Base-by-base conservation (phyloP, 202 grass and related monocot genomes). In the Schoenoplectus tabernaemontani region DNA sequence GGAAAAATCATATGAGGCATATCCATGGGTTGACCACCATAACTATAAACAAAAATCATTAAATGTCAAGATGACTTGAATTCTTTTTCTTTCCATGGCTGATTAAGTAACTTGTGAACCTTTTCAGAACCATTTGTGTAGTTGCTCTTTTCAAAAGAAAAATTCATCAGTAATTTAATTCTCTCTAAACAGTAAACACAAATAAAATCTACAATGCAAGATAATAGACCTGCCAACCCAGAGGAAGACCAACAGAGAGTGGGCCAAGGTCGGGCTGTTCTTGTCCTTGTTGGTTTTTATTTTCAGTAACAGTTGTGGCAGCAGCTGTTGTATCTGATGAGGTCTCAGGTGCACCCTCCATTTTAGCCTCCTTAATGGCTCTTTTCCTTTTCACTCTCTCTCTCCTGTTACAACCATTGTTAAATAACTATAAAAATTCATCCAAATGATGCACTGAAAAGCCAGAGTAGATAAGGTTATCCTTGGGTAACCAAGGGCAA, bases 351-450 rank as follows among this genome's bases (percentile, higher is more conserved):
- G 24, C 17, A 58, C 38, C 22, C 50, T 88, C 77, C 17, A 54
- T 90, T 84, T 93, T 97, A 24, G 71, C 78, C 81, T 82, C 23
- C 16, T 53, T 54, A 9, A 3, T 83, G 38, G 82, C 82, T 87
- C 96, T 99, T 71, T 85, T 89, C 67, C 85, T 87, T 89, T 96
- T 99, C 56, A 99, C 87, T 39, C 90, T 88, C 59, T 96, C 88
- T 68, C 90, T 92, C 96, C 96, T 99, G 79, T 64, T 90, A 57
- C 39, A 74, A 20, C 2, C 28, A 5, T 32, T 26, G 54, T 11
- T 36, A 33, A 1, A 33, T 33, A 23, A 12, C 38, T 69, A 30
- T 20, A 30, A 71, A 69, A 71, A 24, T 28, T 71, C 41, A 64
- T 71, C 67, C 50, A 48, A 50, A 48, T 17, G 23, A 72, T 7